Evolutionary conservation across 805 yeast species (phyloP).

Genomic region (Wickerhamomyces subpelliculosus): DNA sequence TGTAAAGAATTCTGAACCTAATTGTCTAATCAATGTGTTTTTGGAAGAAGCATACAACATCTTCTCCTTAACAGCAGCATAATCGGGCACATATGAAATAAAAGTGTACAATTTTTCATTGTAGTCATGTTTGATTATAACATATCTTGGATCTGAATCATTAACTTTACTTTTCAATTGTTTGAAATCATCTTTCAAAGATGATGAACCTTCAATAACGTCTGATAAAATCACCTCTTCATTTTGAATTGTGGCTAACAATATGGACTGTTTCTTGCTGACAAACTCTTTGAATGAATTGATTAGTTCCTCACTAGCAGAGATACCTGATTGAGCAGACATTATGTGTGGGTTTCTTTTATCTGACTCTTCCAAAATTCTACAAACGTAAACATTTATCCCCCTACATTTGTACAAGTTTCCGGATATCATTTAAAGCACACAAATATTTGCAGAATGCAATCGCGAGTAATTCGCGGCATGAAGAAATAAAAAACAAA

Average conservation of each 20-base stretch:
- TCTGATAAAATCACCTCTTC: conserved; percentile 30
- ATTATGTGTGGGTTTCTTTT: conserved; percentile 26
- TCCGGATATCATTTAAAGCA: no score
- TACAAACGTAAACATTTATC: no score
- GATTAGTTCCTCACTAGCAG: conserved; percentile 36
- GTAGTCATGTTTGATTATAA: conserved; percentile 35
- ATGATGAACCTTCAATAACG: conserved; percentile 21
- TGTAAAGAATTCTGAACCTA: conserved; percentile 49
- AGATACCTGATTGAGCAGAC: conserved; percentile 66
- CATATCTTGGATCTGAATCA: conserved; percentile 40
- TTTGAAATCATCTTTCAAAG: conserved; percentile 30
- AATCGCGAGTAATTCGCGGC: no score
- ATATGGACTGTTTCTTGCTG: conserved; percentile 26
- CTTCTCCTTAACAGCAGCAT: conserved; percentile 71
- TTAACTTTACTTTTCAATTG: conserved; percentile 24
- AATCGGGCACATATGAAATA: conserved; percentile 82
- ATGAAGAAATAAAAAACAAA: no score
- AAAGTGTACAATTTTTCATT: conserved; percentile 39
- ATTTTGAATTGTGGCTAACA: conserved; percentile 30
- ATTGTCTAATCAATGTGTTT: conserved; percentile 62
- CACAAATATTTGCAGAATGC: no score
- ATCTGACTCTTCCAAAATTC: no score
- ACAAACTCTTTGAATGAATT: conserved; percentile 37
- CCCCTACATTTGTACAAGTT: no score
- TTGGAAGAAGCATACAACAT: conserved; percentile 94